Evolutionary conservation across 208 protist species (phyloP).

Genomic region (Crithidia brevicula): DNA sequence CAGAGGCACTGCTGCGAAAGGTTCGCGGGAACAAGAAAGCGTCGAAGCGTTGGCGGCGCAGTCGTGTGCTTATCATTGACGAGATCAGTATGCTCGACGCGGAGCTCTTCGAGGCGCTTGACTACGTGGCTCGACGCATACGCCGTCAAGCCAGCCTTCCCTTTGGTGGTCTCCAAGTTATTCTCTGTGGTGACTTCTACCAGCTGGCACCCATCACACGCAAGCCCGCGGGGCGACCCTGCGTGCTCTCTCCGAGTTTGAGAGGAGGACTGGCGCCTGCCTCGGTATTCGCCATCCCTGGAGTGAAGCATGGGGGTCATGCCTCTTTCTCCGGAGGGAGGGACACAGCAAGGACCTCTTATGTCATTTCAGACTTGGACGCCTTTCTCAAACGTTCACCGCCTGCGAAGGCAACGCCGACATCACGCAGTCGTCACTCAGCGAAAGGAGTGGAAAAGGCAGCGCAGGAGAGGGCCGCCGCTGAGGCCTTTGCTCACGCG

Average conservation of each 20-base stretch:
- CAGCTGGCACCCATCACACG: slow-evolving; percentile 77
- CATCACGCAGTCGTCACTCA: no score
- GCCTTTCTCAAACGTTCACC: background rate
- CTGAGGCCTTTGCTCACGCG: background rate
- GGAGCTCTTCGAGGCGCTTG: slow-evolving; percentile 72
- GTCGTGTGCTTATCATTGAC: slow-evolving; percentile 85
- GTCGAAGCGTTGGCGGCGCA: slow-evolving; percentile 45
- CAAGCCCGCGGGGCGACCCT: no score
- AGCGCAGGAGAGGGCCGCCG: background rate
- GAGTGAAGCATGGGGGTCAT: no score
- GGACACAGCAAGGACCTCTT: no score
- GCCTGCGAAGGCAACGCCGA: no score
- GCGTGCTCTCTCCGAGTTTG: no score
- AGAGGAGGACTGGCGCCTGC: no score
- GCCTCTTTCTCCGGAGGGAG: no score
- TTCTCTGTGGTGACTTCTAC: slow-evolving; percentile 91
- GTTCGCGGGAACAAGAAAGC: slow-evolving; percentile 21
- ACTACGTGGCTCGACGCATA: slow-evolving; percentile 67
- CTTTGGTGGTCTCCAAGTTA: slow-evolving; percentile 92
- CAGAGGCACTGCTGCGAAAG: slow-evolving; percentile 29
- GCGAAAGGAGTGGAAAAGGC: background rate
- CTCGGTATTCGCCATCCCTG: no score
- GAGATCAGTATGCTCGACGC: slow-evolving; percentile 90
- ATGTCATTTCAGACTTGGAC: background rate
- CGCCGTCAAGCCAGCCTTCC: slow-evolving; percentile 46